Conservation (phyloP, 208 protist species). For the Acanthamoeba divionensis region DNA sequence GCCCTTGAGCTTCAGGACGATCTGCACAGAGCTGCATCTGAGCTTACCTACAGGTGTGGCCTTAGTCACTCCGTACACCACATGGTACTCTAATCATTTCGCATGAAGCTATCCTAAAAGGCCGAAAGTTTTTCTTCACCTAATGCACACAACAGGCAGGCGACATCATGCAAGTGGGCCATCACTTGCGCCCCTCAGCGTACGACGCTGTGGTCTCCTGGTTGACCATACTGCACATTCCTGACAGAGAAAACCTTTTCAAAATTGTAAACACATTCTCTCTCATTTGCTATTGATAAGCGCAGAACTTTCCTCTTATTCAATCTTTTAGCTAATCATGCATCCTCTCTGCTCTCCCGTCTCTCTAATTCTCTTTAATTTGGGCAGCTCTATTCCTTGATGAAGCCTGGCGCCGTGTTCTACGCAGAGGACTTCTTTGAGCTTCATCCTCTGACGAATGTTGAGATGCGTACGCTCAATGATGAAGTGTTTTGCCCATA, state of each 20-base stretch:
- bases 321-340: too few relatives aligned
- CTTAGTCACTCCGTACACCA: slow-evolving; percentile 22
- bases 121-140: not conserved
- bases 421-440: slow-evolving; percentile 60
- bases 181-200: slow-evolving; percentile 26
- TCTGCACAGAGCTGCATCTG: slow-evolving; percentile 9
- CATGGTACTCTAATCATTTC: not conserved
- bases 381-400: slow-evolving; percentile 27
- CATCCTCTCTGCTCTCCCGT: too few relatives aligned
- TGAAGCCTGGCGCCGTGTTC: slow-evolving; percentile 53
- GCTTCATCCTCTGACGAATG: not conserved
- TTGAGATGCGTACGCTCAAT: not conserved
- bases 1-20: slow-evolving; percentile 57
- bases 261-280: slow-evolving; percentile 1
- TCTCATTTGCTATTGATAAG: too few relatives aligned
- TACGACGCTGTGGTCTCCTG: slow-evolving; percentile 60
- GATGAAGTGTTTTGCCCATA: slow-evolving; percentile 54
- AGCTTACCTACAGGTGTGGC: slow-evolving; percentile 6
- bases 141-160: slow-evolving; percentile 13
- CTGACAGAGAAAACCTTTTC: slow-evolving; percentile 39
- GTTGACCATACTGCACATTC: slow-evolving; percentile 56
- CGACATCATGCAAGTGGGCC: slow-evolving; percentile 51
- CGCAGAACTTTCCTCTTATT: too few relatives aligned
- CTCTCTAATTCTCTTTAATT: too few relatives aligned
- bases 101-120: not conserved